Percentiles rank a stretch among this genome's conserved stretches.
Conservation (phyloP, 192 early-diverging fungal species). For the Chytriomyces sp. region DNA sequence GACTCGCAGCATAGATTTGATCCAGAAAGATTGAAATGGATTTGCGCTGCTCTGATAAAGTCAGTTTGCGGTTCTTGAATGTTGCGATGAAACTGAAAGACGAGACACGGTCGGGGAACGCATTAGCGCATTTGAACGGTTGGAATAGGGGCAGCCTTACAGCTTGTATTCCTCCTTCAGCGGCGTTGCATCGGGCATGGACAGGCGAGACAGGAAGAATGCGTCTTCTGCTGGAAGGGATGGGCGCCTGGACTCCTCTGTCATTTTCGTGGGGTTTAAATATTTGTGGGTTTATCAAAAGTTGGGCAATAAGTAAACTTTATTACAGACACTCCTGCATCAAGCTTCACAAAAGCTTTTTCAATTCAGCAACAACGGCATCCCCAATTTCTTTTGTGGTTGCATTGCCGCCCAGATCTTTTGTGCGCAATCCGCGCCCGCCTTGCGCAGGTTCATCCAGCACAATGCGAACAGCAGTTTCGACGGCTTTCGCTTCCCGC, state of each 20-base stretch:
- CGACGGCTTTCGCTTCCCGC: slow-evolving; percentile 87
- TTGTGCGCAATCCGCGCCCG: slow-evolving; percentile 74
- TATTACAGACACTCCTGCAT: no score
- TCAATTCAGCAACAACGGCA: slow-evolving; percentile 78
- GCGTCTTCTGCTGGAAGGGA: slow-evolving; percentile 55
- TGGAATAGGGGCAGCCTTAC: slow-evolving; percentile 22
- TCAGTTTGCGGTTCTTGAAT: slow-evolving; percentile 42
- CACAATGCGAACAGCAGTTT: slow-evolving; percentile 89
- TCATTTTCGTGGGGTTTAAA: neutral
- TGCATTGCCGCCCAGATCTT: slow-evolving; percentile 85
- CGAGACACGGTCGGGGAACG: neutral
- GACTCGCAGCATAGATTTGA: slow-evolving; percentile 45
- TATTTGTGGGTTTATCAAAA: neutral
- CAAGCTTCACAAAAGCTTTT: slow-evolving; percentile 30
- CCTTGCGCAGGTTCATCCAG: slow-evolving; percentile 82
- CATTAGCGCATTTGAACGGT: neutral
- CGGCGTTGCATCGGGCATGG: slow-evolving; percentile 40
- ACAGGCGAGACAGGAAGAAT: slow-evolving; percentile 49
- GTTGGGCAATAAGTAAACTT: neutral
- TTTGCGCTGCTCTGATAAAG: slow-evolving; percentile 49
- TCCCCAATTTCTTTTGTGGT: slow-evolving; percentile 92
- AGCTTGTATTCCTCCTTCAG: slow-evolving; percentile 44
- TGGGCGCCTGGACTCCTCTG: neutral
- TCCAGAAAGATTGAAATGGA: slow-evolving; percentile 49
- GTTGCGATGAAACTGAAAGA: slow-evolving; percentile 45